Evolutionary conservation across 768 basidiomycete genomes (phyloP), one percentile per base, ranked within the genome.

Genomic region (Trametes cingulata): DNA sequence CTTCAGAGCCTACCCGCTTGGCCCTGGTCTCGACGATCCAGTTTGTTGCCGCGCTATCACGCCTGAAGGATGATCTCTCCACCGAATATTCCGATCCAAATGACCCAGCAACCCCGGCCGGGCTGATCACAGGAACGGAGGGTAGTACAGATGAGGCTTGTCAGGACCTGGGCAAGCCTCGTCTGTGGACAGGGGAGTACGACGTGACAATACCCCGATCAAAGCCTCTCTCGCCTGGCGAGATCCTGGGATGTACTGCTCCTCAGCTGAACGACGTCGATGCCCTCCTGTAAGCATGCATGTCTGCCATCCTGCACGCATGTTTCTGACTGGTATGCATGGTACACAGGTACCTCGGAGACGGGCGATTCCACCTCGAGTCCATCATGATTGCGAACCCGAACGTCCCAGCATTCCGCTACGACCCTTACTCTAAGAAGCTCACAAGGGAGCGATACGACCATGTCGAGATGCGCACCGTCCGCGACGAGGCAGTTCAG

Each of bases 301-400:
- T 52, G 40, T n/a, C n/a, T 35, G 58, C 24, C 6, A 36, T 14
- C 25, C 20, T 41, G 25, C 35, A 19, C 47, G 17, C 25, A n/a
- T n/a, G n/a, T n/a, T 57, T 25, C 22, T 60, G 33, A 58, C 33
- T 65, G 4, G 29, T 33, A 49, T 61, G 13, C 40, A 41, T 62
- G 42, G 59, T 37, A 19, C 55, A 17, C 60, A 97, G 95, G 67
- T 99, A 98, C 73, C 84, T 99, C 25, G 97, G 97, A 17, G 97
- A 99, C 68, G 97, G 97, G 20, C 89, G 97, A 10, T 99, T 99
- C 78, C 97, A 98, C 71, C 82, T 98, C 17, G 97, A 99, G 74
- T 91, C 93, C 14, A 95, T 98, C 72, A 99, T 99, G 97, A 97
- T 99, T 60, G 94, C 95, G n/a, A 99, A 99, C 72, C 97, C 97